Conservation (phyloP, 1,284 basidiomycete species). For the Ceratorhiza oryzae-sativae region DNA sequence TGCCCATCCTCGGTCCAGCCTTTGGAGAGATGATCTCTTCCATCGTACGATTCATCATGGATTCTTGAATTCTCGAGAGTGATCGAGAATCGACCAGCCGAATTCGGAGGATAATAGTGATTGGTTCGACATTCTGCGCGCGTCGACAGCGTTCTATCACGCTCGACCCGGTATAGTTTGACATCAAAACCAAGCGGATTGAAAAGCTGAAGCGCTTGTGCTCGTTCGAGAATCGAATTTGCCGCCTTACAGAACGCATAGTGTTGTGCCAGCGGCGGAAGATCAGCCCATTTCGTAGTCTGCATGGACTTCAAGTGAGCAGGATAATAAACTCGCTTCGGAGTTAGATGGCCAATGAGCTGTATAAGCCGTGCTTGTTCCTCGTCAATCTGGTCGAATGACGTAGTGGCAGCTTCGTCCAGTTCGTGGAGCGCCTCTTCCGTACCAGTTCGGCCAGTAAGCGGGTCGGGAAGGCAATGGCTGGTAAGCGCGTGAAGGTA, state of each 20-base stretch:
- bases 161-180: background rate
- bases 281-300: constrained; percentile 50
- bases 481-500: constrained; percentile 59
- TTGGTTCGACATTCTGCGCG: constrained; percentile 2
- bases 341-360: constrained; percentile 52
- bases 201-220: constrained; percentile 13
- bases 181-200: background rate
- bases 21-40: background rate
- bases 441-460: constrained; percentile 57
- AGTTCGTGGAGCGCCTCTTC: constrained; percentile 57
- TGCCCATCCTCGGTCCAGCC: constrained; percentile 5
- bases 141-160: background rate
- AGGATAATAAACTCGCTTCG: constrained; percentile 54
- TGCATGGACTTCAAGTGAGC: constrained; percentile 53
- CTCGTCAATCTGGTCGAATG: constrained; percentile 52
- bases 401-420: constrained; percentile 51
- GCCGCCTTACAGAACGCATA: constrained; percentile 45
- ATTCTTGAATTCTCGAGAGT: background rate
- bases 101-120: background rate
- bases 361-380: constrained; percentile 50
- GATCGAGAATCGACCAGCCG: background rate
- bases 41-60: background rate
- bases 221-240: background rate
- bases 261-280: constrained; percentile 51
- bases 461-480: constrained; percentile 55